Evolutionary conservation across 345 rosid species (phyloP).

Genomic region (Rhizophora mangle): DNA sequence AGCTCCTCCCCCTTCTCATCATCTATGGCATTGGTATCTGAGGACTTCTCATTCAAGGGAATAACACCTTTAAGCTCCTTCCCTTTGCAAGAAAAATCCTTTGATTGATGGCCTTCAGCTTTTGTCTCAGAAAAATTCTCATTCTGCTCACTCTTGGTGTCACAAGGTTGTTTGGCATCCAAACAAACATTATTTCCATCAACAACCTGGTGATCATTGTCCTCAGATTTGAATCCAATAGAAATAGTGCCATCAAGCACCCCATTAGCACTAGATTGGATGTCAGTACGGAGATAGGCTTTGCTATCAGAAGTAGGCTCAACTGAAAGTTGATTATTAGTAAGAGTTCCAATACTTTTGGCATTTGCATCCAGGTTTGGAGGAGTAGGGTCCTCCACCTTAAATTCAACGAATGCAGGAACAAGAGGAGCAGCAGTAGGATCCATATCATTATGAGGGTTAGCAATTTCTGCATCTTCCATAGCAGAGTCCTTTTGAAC

Average conservation of each 20-base stretch:
- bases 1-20: constrained; percentile 6
- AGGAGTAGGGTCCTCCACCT: background rate
- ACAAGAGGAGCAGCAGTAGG: background rate
- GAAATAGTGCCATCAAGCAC: background rate
- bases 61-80: background rate
- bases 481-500: background rate
- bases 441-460: background rate
- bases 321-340: background rate
- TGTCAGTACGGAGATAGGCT: background rate
- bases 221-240: constrained; percentile 8
- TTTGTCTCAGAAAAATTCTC: background rate
- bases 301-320: background rate
- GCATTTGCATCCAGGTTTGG: background rate
- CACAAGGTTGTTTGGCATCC: constrained; percentile 4
- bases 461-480: background rate
- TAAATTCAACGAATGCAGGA: background rate
- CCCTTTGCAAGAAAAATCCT: background rate
- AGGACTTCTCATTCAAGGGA: background rate
- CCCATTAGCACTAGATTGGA: constrained; percentile 1
- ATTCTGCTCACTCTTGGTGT: background rate
- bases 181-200: constrained; percentile 16
- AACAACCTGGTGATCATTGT: constrained; percentile 5
- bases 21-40: background rate
- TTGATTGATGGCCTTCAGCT: background rate
- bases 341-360: background rate